Evolutionary conservation across 495 filamentous ascomycete species (phyloP), one percentile per base, ranked within the genome.

Genomic region (Penicillium argentinense): DNA sequence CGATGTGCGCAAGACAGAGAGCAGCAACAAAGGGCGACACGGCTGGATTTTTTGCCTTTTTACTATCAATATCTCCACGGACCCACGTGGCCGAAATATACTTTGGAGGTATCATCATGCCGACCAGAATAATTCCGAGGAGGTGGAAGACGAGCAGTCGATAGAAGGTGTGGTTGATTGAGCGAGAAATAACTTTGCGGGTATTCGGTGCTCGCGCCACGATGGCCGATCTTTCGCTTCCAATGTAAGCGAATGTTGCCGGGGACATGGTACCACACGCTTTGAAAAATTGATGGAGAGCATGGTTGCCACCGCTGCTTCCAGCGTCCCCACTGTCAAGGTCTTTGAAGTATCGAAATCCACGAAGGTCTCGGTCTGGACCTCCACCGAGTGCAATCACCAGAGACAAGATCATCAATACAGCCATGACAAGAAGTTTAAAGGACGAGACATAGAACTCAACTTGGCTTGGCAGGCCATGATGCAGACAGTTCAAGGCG

Each of bases 111-210:
- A 81, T 69, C 11, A 79, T 63, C 67, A 80, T 72, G n/a, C 76
- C 75, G 6, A 84, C 43, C 2, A 71, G 48, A 29, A 74, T 67
- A 27, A 81, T 57, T 0, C 68, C 67, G 18, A 80, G 54, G 32
- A 79, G 60, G 66, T 93, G 92, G 71, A 95, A 89, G 62, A 92
- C 75, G 47, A 85, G 49, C 51, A 95, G 88, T 24, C 90, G 85
- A 66, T 85, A 91, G 59, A 95, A 91, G 39, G 84, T 86, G 50
- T 87, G 78, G 45, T 81, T 84, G 28, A 84, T 83, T 3, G 90
- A 88, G 45, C 76, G 74, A 29, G 87, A 86, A 26, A 91, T 85
- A 11, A 80, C 80, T 56, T 80, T 80, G 41, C 79, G 73, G 0
- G 90, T 86, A 62, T 89, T 86, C 9, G 74, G 74, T 17, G 85